Evolutionary conservation across 2,329 filamentous ascomycete genomes (phyloP), one percentile per base, ranked within the genome.

Genomic region (Davidsoniella eucalypti): DNA sequence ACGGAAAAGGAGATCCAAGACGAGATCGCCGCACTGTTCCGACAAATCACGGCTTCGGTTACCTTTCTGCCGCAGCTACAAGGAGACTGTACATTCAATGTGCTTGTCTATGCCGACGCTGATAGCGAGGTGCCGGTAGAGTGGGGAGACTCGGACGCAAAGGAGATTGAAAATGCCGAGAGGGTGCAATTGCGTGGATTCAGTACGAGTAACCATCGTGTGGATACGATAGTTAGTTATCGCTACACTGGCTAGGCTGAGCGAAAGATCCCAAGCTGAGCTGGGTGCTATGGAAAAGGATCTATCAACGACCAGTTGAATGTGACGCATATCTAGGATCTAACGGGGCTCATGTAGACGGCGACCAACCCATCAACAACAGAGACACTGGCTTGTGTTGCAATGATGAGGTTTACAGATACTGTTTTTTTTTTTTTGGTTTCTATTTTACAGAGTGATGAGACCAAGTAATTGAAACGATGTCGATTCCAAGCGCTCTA

Each of bases 81-180:
- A 55, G 88, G 88, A 39, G 85, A 94, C 64, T 98, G 90, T 71
- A 96, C 92, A 9, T 98, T 98, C 72, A 98, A 98, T 61, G 90
- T 98, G 44, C 75, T 98, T 39, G 92, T 98, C 3, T 98, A 98
- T 63, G 92, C 92, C 48, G 90, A 98, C 63, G 88, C 88, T 16
- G 88, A 96, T 65, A 92, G 84, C 52, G 90, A 96, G 44, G 92
- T 98, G 12, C 92, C 92, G 3, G 82, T 98, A 52, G 92, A 98
- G 65, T 98, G 92, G 92, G 92, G 92, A 44, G 92, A 98, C 67
- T 94, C 87, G 58, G 92, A 96, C 65, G 88, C 90, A 50, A 95
- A 94, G 69, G 92, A 98, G 70, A 95, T 98, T 56, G 72, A 81
- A 62, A 85, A 92, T 59, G 90, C 86, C 40, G 92, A 98, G 70